These are phyloP conservation scores for Gloeostereum incarnatum DNA, from an alignment of 768 basidiomycete genomes.

Conservation along the genomic window DNA sequence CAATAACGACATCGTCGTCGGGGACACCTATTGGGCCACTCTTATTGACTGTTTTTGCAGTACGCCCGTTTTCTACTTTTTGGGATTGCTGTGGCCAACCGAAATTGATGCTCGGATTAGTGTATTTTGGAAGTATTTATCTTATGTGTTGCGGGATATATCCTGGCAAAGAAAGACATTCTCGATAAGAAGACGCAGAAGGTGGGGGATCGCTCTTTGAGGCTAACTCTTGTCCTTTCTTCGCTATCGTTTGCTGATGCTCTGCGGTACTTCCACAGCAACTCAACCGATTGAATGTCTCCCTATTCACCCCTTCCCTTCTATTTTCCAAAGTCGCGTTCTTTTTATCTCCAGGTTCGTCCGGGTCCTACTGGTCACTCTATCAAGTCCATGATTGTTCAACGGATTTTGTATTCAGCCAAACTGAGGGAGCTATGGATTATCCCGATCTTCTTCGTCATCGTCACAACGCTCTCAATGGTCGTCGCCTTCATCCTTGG, in stretches of 20 bases:
- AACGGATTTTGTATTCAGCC: slow-evolving; percentile 24
- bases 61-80: slow-evolving; percentile 15
- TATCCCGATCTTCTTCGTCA: slow-evolving; percentile 75
- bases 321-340: slow-evolving; percentile 95
- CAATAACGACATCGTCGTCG: neutral
- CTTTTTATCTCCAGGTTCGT: slow-evolving; percentile 68
- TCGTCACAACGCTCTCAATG: slow-evolving; percentile 71
- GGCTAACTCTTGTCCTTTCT: neutral
- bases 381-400: neutral
- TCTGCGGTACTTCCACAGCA: slow-evolving; percentile 38
- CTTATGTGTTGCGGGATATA: slow-evolving; percentile 75
- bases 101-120: slow-evolving; percentile 24
- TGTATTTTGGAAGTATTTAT: slow-evolving; percentile 87
- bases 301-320: slow-evolving; percentile 81
- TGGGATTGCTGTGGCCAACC: slow-evolving; percentile 7
- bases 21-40: slow-evolving; percentile 29
- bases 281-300: slow-evolving; percentile 77
- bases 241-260: slow-evolving; percentile 5
- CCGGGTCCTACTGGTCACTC: neutral
- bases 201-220: slow-evolving; percentile 29
- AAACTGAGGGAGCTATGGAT: slow-evolving; percentile 81
- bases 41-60: slow-evolving; percentile 50
- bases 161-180: slow-evolving; percentile 70
- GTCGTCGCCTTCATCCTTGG: slow-evolving; percentile 55
- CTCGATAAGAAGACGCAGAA: slow-evolving; percentile 88